Base-by-base conservation (phyloP, 2,329 filamentous ascomycete species). In the Fusarium sp. region DNA sequence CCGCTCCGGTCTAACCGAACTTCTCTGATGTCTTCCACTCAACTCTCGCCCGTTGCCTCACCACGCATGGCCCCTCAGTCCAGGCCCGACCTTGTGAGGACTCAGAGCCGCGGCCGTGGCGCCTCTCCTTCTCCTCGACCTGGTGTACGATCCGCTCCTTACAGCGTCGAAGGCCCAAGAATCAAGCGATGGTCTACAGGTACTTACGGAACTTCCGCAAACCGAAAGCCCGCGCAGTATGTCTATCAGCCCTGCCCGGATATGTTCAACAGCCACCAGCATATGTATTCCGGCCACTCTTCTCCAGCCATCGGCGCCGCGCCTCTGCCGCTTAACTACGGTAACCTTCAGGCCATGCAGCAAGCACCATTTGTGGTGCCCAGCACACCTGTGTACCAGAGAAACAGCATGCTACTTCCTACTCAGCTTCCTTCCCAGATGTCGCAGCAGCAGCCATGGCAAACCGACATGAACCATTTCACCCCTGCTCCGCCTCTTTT, bases 111-210 rank as follows among this genome's bases (percentile, higher is more conserved):
- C 48, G 88, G 89, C 22, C 84, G 89, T 36, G 70, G 70, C 13
- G 88, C 88, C 11, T 91, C 90, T 41, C 89, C 89, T 34, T 91
- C 89, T 29, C 89, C 90, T 22, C 84, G 89, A 40, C 87, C 86
- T 29, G 87, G 83, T 51, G 81, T 89, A 72, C 85, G 90, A 60
- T 85, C 89, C 36, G 88, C 87, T 15, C 90, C 90, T 1, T 92
- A 92, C 76, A 88, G 80, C 46, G 81, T 91, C 46, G 89, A 92
- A 41, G 84, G 82, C 48, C 81, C 81, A 41, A 84, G 88, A 61
- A 87, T 83, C 72, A 92, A 92, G 80, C 83, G 90, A 65, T 93
- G 90, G 90, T 92, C 90, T 19, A 92, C 90, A 4, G 90, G 89
- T 12, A 91, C 88, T 4, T 91, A 89, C 58, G 87, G 83, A 19